phyloP scores from a whole-genome alignment of 78 protist genomes.

The Guillardia theta region DNA sequence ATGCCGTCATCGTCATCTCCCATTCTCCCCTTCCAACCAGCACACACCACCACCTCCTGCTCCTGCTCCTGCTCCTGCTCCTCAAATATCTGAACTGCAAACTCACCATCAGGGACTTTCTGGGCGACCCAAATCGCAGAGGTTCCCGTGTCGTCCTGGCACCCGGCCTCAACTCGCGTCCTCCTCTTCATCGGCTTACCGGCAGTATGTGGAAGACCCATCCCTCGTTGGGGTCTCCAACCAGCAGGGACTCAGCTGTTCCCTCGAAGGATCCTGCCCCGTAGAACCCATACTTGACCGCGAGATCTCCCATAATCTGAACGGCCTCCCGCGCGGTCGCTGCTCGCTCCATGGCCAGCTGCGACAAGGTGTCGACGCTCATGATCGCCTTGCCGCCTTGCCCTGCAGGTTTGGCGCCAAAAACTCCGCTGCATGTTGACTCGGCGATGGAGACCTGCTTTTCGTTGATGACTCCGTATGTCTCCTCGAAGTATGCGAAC shows the following conservation, averaged over 20 bases:
- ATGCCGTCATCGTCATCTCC: too few relatives aligned
- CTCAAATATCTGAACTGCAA: too few relatives aligned
- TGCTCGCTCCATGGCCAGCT: slow-evolving; percentile 55
- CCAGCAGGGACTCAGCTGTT: slow-evolving; percentile 53
- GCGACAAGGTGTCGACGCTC: slow-evolving; percentile 39
- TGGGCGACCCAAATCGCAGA: slow-evolving; percentile 65
- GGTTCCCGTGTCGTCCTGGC: too few relatives aligned
- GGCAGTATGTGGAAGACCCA: slow-evolving; percentile 62
- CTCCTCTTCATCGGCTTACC: too few relatives aligned
- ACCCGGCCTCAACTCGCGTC: too few relatives aligned
- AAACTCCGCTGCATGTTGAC: slow-evolving; percentile 46
- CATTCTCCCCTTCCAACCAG: too few relatives aligned
- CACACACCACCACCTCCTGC: slow-evolving; percentile 22
- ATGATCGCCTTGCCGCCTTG: slow-evolving; percentile 34
- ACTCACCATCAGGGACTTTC: slow-evolving; percentile 65
- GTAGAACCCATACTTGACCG: slow-evolving; percentile 57
- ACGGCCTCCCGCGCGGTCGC: slow-evolving; percentile 47
- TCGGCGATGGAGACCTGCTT: slow-evolving; percentile 54
- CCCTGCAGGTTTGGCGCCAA: neutral
- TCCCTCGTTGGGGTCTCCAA: slow-evolving; percentile 48
- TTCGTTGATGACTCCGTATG: slow-evolving; percentile 50
- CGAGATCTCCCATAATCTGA: slow-evolving; percentile 49
- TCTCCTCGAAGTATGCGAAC: neutral
- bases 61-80: too few relatives aligned
- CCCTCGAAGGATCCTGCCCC: slow-evolving; percentile 44